phyloP scores from a whole-genome alignment of 148 eudicot genomes.

The Chenopodium formosanum region DNA sequence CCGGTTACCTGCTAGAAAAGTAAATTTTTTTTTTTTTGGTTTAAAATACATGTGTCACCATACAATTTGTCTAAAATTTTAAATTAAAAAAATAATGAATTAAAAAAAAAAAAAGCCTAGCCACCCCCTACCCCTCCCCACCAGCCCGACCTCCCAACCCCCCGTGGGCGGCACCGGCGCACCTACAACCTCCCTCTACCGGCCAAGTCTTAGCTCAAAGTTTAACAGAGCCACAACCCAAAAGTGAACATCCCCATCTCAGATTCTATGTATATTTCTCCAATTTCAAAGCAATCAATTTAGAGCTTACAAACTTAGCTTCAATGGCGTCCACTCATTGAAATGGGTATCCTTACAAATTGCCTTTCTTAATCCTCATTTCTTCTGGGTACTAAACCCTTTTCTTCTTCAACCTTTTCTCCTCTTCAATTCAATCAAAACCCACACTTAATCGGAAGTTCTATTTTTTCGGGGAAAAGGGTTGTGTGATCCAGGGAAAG shows the following conservation, averaged over 20 bases:
- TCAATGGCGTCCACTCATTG: conserved; percentile 47
- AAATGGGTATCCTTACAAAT: conserved; percentile 13
- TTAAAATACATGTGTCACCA: too few species aligned
- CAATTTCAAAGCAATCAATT: not conserved
- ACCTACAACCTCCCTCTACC: too few species aligned
- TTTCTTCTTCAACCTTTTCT: conserved; percentile 26
- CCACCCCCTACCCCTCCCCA: too few species aligned
- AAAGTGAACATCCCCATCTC: not conserved
- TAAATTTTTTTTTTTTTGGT: too few species aligned
- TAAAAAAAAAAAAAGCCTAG: too few species aligned
- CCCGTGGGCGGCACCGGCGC: too few species aligned
- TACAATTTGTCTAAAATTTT: too few species aligned
- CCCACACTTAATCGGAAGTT: conserved; percentile 23
- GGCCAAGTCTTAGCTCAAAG: not conserved
- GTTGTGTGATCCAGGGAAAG: too few species aligned
- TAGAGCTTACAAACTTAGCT: not conserved
- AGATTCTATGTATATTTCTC: not conserved
- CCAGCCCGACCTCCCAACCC: too few species aligned
- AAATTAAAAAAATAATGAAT: too few species aligned
- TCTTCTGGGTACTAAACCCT: conserved; percentile 35
- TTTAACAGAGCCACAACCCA: not conserved
- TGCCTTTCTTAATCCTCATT: conserved; percentile 39
- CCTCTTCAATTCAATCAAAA: conserved; percentile 23
- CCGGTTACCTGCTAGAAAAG: too few species aligned
- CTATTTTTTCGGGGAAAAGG: too few species aligned